Base-by-base conservation (phyloP, 1,139 yeast species). In the Taphrina betulina region DNA sequence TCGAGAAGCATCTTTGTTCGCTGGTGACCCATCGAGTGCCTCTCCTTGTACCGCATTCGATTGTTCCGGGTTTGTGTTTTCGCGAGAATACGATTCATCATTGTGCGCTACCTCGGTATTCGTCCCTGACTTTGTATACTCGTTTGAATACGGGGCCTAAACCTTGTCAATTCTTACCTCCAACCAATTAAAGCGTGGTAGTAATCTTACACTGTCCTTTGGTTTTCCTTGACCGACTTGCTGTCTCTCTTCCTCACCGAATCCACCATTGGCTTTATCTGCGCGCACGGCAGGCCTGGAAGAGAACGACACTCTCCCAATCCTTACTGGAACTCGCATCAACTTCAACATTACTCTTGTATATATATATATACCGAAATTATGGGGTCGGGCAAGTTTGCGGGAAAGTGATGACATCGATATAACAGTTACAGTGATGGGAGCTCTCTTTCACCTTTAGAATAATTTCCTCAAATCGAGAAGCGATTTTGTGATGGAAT, bases 11-110 rank as follows among this genome's bases (percentile, higher is more conserved):
- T 22, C 46, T 10, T 28, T 16, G 22, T 50, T 50, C 5, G 54
- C 54, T 14, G 46, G 46, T 10, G 54, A 50, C 19, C 40, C 28
- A n/a, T 50, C 54, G 19, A 50, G 54, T n/a, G 54, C 45, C 12
- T 40, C 54, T 14, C 54, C 54, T n/a, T 41, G 37, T 22, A 31
- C 8, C 16, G 16, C 26, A 10, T 42, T 38, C 20, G 54, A 50
- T 5, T 20, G 16, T n/a, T 24, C 31, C 31, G 54, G 54, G 20
- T 50, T 26, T 20, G 54, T 50, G 31, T 50, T 50, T 38, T 33
- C 3, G 7, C 10, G 10, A 22, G 54, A 50, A 29, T 37, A 50
- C 14, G 54, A 41, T 16, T 50, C 54, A 5, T 50, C 46, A 24
- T 42, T 33, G 28, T 50, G 45, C 33, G 54, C 38, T 16, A 50